Base-by-base conservation (phyloP, 1,284 basidiomycete species). In the Cryptococcus sp. region DNA sequence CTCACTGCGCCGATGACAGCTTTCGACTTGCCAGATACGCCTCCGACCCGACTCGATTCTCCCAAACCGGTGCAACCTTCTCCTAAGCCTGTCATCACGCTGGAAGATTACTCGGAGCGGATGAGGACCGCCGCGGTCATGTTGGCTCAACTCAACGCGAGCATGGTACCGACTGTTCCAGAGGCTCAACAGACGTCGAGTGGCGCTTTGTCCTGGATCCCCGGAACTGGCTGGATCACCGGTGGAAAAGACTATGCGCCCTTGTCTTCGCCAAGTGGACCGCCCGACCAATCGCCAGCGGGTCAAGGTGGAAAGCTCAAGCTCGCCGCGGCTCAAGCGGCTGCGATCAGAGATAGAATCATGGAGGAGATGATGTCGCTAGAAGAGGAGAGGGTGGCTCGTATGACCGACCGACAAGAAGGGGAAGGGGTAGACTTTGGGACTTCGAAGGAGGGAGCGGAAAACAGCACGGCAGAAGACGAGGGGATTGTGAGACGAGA, bases 61-160 rank as follows among this genome's bases (percentile, higher is more conserved):
- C 41, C 41, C 2, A 32, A 10, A 10, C 11, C 22, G 2, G 6
- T 12, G 21, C n/a, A 35, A 11, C 32, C 54, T 18, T 44, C 64
- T 7, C 51, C 56, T 14, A 67, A 72, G 37, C 65, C 63, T 2
- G 61, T 70, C 7, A 74, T 77, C 50, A 75, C 76, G 1, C 76
- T 98, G 25, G 93, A 98, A 64, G 94, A 98, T 60, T 98, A 98
- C 68, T 94, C 94, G 0, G 89, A 97, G 63, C 82, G 94, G 37
- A 98, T 98, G 94, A 84, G 90, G 14, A 97, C 92, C 10, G 94
- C 94, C 1, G 94, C 95, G 3, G 85, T 98, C 61, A 97, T 99
- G 94, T 82, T 99, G 21, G 86, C 94, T 1, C 94, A 99, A 74
- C 80, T 99, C 37, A 97, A 93, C 60, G 84, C 89, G 0, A 92